A percentile compares a stretch with the other conserved stretches of the same genome.
phyloP scores from a whole-genome alignment of 495 filamentous ascomycete genomes.

The Cryomyces minteri region DNA sequence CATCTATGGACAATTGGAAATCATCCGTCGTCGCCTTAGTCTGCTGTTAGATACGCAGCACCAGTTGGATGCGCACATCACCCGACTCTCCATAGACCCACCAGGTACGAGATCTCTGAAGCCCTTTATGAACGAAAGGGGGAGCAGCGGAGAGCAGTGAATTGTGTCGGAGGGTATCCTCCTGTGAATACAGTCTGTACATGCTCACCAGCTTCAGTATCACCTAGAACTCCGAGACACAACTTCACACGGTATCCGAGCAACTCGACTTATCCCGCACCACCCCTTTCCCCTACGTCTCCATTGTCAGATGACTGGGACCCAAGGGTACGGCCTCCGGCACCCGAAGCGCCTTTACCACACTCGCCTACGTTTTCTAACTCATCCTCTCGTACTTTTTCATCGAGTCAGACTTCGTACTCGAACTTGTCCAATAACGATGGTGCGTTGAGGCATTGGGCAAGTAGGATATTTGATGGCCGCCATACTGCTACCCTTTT shows the following conservation, averaged over 20 bases:
- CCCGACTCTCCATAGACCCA: too few species aligned
- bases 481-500: slow-evolving; percentile 24
- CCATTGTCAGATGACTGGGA: neutral
- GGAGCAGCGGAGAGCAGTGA: too few species aligned
- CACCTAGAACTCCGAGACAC: neutral
- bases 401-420: slow-evolving; percentile 12
- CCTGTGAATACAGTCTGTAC: too few species aligned
- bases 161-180: too few species aligned
- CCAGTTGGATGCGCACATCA: too few species aligned
- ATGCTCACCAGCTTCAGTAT: neutral
- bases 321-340: neutral
- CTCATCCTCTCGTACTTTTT: slow-evolving; percentile 6
- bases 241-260: neutral
- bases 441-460: slow-evolving; percentile 29
- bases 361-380: slow-evolving; percentile 13
- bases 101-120: too few species aligned
- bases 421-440: slow-evolving; percentile 5
- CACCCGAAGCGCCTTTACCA: slow-evolving; percentile 8
- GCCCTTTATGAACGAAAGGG: too few species aligned
- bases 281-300: neutral
- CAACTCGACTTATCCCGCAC: neutral
- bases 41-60: too few species aligned
- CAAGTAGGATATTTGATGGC: slow-evolving; percentile 28
- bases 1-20: too few species aligned
- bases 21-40: too few species aligned